Conservation (phyloP, 1,284 basidiomycete genomes). For the Pterula multifida region DNA sequence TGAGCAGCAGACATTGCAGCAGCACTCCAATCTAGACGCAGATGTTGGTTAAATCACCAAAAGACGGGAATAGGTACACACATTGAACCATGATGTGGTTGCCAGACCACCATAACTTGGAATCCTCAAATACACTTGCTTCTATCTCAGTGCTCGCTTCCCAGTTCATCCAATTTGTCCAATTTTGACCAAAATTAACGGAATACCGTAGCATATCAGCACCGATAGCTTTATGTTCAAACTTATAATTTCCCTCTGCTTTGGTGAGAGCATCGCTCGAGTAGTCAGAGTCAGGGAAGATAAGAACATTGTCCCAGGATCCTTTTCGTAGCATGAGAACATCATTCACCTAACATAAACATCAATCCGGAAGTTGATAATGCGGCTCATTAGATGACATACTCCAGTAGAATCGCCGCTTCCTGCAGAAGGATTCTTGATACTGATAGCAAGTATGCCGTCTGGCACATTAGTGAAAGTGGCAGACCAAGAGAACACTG, state of each 20-base stretch:
- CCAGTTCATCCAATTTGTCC: conserved; percentile 70
- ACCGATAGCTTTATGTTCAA: conserved; percentile 72
- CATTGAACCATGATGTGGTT: conserved; percentile 83
- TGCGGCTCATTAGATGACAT: conserved; percentile 16
- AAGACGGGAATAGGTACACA: conserved; percentile 22
- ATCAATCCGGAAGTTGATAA: conserved; percentile 2
- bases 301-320: conserved; percentile 58
- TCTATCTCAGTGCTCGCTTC: conserved; percentile 62
- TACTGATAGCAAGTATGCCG: conserved; percentile 64
- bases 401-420: conserved; percentile 44
- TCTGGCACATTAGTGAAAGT: conserved; percentile 66
- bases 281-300: conserved; percentile 75
- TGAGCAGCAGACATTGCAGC: conserved; percentile 15
- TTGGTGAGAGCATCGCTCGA: conserved; percentile 46
- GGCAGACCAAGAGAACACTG: conserved; percentile 61
- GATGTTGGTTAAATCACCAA: conserved; percentile 4
- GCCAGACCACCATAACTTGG: conserved; percentile 68
- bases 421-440: conserved; percentile 42
- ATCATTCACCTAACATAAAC: conserved; percentile 41
- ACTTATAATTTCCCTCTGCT: conserved; percentile 52
- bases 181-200: conserved; percentile 76
- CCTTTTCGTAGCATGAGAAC: conserved; percentile 77
- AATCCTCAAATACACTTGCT: conserved; percentile 36
- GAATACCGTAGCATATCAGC: conserved; percentile 84
- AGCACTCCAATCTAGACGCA: conserved; percentile 4